Conservation (phyloP, 148 eudicot genomes). For the Chenopodium quinoa region DNA sequence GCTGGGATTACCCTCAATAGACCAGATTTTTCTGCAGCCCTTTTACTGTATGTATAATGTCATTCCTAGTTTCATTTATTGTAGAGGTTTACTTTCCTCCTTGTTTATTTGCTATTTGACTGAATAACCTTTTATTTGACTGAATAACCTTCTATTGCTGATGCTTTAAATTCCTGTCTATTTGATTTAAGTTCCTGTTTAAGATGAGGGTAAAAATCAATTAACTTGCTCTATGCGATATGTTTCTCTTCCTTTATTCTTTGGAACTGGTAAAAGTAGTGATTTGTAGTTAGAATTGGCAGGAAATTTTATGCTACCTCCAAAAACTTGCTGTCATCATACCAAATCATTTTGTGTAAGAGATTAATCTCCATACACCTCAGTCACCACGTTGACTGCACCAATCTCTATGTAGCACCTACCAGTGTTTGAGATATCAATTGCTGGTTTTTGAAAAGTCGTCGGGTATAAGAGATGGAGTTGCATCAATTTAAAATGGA, state of each 20-base stretch:
- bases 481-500: not conserved
- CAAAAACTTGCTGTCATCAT: not conserved
- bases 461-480: not conserved
- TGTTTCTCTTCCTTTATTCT: not conserved
- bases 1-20: constrained; percentile 69
- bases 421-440: not conserved
- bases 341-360: not conserved
- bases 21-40: constrained; percentile 74
- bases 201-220: not conserved
- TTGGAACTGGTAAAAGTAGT: not conserved
- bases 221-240: not conserved
- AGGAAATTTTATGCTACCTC: not conserved
- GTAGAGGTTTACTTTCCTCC: not conserved
- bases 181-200: not conserved
- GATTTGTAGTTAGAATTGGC: not conserved
- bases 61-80: not conserved
- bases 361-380: not conserved
- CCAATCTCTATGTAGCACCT: not conserved
- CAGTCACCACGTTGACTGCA: not conserved
- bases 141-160: not conserved
- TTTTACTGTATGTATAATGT: constrained; percentile 59
- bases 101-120: not conserved
- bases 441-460: not conserved
- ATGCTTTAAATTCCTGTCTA: not conserved
- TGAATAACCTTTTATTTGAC: not conserved